phyloP scores from a whole-genome alignment of 2,329 filamentous ascomycete genomes.

The Emergomyces orientalis region DNA sequence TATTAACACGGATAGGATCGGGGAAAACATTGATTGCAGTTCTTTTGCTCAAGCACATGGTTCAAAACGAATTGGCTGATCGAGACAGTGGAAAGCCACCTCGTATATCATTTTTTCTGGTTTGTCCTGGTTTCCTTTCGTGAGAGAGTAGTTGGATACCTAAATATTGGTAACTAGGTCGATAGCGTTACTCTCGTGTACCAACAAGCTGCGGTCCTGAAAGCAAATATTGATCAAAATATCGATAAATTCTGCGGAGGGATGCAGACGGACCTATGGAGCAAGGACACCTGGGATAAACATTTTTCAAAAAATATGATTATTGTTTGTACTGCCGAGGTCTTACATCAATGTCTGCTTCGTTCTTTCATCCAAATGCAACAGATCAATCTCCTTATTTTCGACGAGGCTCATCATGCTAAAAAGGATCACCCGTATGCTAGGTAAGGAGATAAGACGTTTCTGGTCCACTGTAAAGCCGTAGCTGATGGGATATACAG shows the following conservation, averaged over 20 bases:
- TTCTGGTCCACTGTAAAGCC: not conserved
- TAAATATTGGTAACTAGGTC: slow-evolving; percentile 43
- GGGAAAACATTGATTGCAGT: slow-evolving; percentile 96
- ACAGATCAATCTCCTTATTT: slow-evolving; percentile 80
- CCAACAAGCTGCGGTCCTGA: slow-evolving; percentile 77
- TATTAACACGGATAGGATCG: slow-evolving; percentile 49
- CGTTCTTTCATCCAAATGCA: slow-evolving; percentile 71
- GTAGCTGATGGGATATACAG: slow-evolving; percentile 24
- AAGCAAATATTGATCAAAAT: slow-evolving; percentile 67
- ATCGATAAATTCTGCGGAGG: slow-evolving; percentile 66
- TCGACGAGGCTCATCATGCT: slow-evolving; percentile 92
- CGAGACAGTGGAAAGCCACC: slow-evolving; percentile 51
- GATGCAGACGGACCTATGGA: slow-evolving; percentile 54
- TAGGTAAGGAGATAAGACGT: slow-evolving; percentile 33
- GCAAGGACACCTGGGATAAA: slow-evolving; percentile 50
- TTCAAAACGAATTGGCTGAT: slow-evolving; percentile 67
- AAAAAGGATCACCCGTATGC: slow-evolving; percentile 93
- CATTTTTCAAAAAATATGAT: slow-evolving; percentile 61
- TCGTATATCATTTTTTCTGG: slow-evolving; percentile 76
- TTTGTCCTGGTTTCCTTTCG: slow-evolving; percentile 25
- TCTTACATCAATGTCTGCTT: slow-evolving; percentile 67
- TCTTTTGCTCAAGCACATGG: slow-evolving; percentile 64
- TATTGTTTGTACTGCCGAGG: slow-evolving; percentile 85
- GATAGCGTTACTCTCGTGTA: slow-evolving; percentile 84
- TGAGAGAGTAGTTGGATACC: slow-evolving; percentile 14